Percentiles rank a stretch among this genome's conserved stretches.
Evolutionary conservation across 768 basidiomycete genomes (phyloP).

Genomic region (Arthromyces matolae): DNA sequence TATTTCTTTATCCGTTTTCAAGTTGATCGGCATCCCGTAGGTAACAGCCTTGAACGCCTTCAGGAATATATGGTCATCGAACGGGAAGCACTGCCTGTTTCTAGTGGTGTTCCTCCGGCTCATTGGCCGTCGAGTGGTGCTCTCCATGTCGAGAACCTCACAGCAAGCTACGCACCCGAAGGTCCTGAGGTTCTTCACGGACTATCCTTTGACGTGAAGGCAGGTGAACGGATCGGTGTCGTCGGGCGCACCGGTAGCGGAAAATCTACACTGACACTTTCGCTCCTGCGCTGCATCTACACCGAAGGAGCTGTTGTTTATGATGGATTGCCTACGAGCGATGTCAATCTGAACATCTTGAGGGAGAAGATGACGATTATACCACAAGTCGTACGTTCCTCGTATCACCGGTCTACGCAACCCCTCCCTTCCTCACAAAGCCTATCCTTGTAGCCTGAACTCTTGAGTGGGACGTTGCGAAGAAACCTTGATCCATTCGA

Average conservation of each 20-base stretch:
- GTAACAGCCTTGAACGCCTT: constrained; percentile 57
- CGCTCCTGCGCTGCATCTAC: constrained; percentile 51
- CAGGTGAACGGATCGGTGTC: constrained; percentile 55
- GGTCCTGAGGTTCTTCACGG: constrained; percentile 24
- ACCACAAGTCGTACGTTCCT: constrained; percentile 37
- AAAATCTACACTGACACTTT: constrained; percentile 52
- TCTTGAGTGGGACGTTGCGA: constrained; percentile 58
- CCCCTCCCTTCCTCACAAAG: neutral
- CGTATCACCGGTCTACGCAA: neutral
- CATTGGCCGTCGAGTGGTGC: constrained; percentile 49
- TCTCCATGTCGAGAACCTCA: constrained; percentile 11
- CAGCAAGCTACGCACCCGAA: constrained; percentile 49
- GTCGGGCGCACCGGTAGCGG: constrained; percentile 17
- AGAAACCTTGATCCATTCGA: constrained; percentile 64
- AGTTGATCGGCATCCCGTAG: neutral
- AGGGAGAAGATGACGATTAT: constrained; percentile 58
- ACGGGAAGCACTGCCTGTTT: constrained; percentile 39
- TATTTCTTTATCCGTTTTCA: too few relatives aligned
- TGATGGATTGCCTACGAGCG: constrained; percentile 45
- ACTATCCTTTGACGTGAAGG: constrained; percentile 44
- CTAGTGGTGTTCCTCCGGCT: constrained; percentile 48
- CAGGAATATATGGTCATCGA: constrained; percentile 57
- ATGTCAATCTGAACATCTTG: constrained; percentile 51
- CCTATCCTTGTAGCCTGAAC: constrained; percentile 32
- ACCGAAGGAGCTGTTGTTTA: constrained; percentile 53